A percentile compares a stretch with the other conserved stretches of the same genome.
phyloP scores from a whole-genome alignment of 2,329 filamentous ascomycete species.

The Colletotrichum sojae region DNA sequence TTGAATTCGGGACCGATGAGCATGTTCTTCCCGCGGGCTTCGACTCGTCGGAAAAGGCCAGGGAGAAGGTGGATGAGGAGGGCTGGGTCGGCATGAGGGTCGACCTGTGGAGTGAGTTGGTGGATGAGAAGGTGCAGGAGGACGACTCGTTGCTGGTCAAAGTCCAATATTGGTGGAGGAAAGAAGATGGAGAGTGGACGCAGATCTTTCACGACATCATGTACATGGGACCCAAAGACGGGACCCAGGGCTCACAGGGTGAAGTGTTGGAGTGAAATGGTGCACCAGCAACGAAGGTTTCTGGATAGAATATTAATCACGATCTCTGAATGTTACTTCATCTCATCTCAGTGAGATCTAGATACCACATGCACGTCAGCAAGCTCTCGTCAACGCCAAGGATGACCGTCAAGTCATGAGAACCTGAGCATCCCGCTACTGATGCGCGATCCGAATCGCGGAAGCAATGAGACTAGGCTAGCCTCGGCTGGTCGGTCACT shows the following conservation, averaged over 20 bases:
- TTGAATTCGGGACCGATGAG: conserved; percentile 42
- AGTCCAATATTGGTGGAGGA: conserved; percentile 50
- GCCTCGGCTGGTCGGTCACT: neutral
- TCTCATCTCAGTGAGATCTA: neutral
- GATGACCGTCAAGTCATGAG: conserved; percentile 15
- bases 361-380: neutral
- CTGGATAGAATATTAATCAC: neutral
- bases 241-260: conserved; percentile 43
- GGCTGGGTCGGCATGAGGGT: conserved; percentile 49
- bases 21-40: conserved; percentile 39
- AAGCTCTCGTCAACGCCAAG: neutral
- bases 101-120: conserved; percentile 46
- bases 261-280: conserved; percentile 32
- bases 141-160: conserved; percentile 44
- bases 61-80: conserved; percentile 36
- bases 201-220: conserved; percentile 49
- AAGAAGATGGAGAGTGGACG: conserved; percentile 41
- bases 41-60: conserved; percentile 30
- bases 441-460: conserved; percentile 10
- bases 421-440: neutral
- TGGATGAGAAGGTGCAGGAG: neutral
- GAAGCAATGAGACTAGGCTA: neutral
- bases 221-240: conserved; percentile 47
- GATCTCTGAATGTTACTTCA: neutral
- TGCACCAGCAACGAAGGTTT: neutral